A percentile compares a stretch with the other conserved stretches of the same genome.
Evolutionary conservation across 805 yeast species (phyloP).

Genomic region (Saccharomycopsis sp.): DNA sequence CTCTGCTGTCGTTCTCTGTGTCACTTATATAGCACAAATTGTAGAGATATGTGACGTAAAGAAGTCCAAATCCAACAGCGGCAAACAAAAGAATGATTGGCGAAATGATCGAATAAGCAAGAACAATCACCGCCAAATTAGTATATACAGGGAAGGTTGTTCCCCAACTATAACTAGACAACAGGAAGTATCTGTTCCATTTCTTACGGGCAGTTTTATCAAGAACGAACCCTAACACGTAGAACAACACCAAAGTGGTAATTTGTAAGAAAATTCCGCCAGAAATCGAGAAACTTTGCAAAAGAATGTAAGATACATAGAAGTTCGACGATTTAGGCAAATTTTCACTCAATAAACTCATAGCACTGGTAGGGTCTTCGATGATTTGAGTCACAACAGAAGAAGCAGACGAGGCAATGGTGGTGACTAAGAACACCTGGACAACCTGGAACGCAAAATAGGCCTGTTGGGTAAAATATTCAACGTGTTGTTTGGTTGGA

Average conservation of each 20-base stretch:
- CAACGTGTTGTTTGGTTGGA: constrained; percentile 50
- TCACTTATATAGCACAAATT: constrained; percentile 61
- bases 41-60: constrained; percentile 75
- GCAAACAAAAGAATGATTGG: constrained; percentile 80
- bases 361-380: constrained; percentile 50
- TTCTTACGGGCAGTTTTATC: constrained; percentile 66
- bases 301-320: constrained; percentile 57
- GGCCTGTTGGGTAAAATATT: constrained; percentile 58
- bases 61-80: constrained; percentile 57
- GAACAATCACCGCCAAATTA: constrained; percentile 59
- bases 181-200: constrained; percentile 48
- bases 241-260: constrained; percentile 50
- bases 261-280: constrained; percentile 63
- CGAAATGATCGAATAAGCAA: constrained; percentile 67
- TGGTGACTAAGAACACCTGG: constrained; percentile 65
- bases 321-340: constrained; percentile 72
- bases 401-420: constrained; percentile 65
- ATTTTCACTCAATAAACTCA: constrained; percentile 55
- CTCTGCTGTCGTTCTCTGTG: constrained; percentile 67
- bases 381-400: constrained; percentile 59
- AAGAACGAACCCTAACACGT: constrained; percentile 47
- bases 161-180: constrained; percentile 61
- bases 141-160: constrained; percentile 72
- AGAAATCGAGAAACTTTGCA: constrained; percentile 62
- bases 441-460: constrained; percentile 66